phyloP scores from a whole-genome alignment of 768 basidiomycete genomes.

The Suillus sp. region DNA sequence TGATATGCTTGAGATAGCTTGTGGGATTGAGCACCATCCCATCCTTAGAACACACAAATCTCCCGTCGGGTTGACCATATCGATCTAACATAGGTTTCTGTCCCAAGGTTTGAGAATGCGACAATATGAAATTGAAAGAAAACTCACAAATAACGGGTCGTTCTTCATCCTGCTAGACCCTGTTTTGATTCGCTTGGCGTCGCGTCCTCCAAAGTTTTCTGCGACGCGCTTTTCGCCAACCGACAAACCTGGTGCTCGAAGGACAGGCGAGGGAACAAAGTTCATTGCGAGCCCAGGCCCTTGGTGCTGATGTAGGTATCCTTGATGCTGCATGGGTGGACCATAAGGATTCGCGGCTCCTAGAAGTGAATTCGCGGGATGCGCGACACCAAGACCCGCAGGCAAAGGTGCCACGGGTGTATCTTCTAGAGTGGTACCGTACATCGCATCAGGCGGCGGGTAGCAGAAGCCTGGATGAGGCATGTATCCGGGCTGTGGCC shows the following conservation, averaged over 20 bases:
- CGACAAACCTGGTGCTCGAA: no score
- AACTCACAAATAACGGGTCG: background rate
- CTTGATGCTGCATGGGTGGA: no score
- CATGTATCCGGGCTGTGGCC: no score
- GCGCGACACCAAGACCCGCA: background rate
- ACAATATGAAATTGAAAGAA: background rate
- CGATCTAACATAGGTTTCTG: background rate
- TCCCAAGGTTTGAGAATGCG: background rate
- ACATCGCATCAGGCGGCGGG: no score
- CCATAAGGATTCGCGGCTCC: no score
- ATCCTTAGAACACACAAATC: background rate
- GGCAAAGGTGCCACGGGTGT: background rate
- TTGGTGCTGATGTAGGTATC: no score
- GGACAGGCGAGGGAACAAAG: background rate
- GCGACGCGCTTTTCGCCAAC: no score
- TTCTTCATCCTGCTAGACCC: fast-evolving
- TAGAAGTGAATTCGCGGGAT: background rate
- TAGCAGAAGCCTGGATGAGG: background rate
- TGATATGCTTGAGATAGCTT: background rate
- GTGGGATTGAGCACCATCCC: no score
- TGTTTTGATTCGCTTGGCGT: background rate
- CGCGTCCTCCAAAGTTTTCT: no score
- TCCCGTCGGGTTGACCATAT: background rate
- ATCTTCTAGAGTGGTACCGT: background rate
- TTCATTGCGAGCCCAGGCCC: no score